Evolutionary conservation across 2,329 filamentous ascomycete genomes (phyloP), one percentile per base, ranked within the genome.

Genomic region (Epichloe hybrida): DNA sequence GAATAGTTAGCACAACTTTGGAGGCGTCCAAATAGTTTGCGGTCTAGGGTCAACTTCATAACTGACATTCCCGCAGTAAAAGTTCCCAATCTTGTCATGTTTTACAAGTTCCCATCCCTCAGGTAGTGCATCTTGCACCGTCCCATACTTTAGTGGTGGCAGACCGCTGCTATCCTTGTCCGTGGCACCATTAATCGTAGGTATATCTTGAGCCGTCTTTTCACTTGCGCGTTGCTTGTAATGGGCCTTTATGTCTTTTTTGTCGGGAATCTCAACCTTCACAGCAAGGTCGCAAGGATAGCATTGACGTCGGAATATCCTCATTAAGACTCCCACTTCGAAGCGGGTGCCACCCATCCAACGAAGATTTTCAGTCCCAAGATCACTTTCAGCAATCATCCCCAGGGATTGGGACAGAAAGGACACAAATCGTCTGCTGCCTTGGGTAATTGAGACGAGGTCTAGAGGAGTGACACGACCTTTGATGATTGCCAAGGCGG

Each of bases 281-380:
- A 95, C 73, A 7, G 89, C 86, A 52, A 97, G 72, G 59, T 97
- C 89, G 63, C 88, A 94, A 0, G 93, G 93, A 64, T 95, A 97
- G 21, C 86, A 74, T 35, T 80, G 86, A 63, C 87, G 84, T 50
- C 79, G 76, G 44, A 94, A 71, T 17, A 96, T 73, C 27, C 90
- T 80, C 55, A 83, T 74, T n/a, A 94, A 63, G 54, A 95, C 81
- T 6, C 93, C 93, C 60, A 84, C 84, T 0, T 86, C 89, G 61
- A 98, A 98, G 50, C 93, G 80, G 34, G 81, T 75, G 46, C 78
- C 77, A 17, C 93, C 93, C 84, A 98, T 90, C 90, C 91, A 97
- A 42, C 93, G 83, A 55, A 97, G 69, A 61, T 94, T 73, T 61
- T 98, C 93, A 0, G 93, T 98, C 2, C 80, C 90, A 12, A 98